Evolutionary conservation across 208 protist genomes (phyloP), one percentile per base, ranked within the genome.

Genomic region (Crithidia brevicula): DNA sequence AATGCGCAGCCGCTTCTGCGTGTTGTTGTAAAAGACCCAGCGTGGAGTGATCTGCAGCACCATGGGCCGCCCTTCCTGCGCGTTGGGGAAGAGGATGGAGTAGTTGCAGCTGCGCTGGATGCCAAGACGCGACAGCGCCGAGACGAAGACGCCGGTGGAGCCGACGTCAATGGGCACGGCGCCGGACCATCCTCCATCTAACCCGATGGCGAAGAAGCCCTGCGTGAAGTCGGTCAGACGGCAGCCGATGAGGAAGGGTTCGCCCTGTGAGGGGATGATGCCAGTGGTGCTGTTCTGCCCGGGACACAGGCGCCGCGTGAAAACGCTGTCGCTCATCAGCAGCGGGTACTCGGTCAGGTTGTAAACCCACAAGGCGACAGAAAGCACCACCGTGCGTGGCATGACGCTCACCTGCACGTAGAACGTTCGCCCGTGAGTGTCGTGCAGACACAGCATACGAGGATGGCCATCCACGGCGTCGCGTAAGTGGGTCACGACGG

Each of bases 321-420:
- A 7, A 38, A 75, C 15, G 67, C 66, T 79, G 67, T 90, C 83
- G 25, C 69, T 83, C 59, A 92, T 62, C 15, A 91, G 79, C 36
- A 94, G 69, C 10, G 89, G 86, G 70, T 91, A 94, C 58, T 87
- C 77, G 38, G 86, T 94, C 36, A 91, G 70, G 68, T 94, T 94
- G 74, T 80, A 81, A 27, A 92, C 84, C 89, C 89, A 94, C 52
- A 92, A 22, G 16, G 73, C 82, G 4, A 88, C 89, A 10, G 89
- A 94, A 31, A 94, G 58, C 16, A 92, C 69, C 20, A 94, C 75
- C 2, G 83, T 89, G 18, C 86, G 84, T 4, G 79, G 58, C 43
- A 91, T 74, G n/a, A 94, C 77, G 30, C 73, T 73, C 9, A 91
- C 84, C 51, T 88, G 83, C 0, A 92, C 75, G 61, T 86, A 82